Evolutionary conservation across 495 filamentous ascomycete genomes (phyloP), one percentile per base, ranked within the genome.

Genomic region (Bacidia gigantensis): DNA sequence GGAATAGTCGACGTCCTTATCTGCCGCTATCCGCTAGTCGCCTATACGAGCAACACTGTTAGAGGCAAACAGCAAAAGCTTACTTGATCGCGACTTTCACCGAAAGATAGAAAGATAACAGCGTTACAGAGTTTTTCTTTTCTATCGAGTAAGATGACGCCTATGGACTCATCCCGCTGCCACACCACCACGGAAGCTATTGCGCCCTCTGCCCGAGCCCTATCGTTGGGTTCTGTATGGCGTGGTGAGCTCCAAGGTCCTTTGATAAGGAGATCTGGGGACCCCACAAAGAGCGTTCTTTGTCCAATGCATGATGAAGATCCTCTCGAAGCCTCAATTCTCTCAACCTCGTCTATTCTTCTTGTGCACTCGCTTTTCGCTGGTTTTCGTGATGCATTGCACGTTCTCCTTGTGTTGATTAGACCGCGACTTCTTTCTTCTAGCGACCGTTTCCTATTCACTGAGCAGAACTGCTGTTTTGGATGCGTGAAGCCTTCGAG

Each of bases 131-230:
- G 2, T 12, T 3, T 29, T 22, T 50, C 45, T 22, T 50, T 55
- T 12, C 46, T 25, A 50, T 55, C 46, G 52, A 55, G 52, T 55
- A 55, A 55, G 26, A 44, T 17, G 46, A 39, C 17, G 11, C 10
- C 23, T 3, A 42, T 40, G 41, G 7, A 35, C 29, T 35, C 41
- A 44, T 9, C 20, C 20, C 5, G 50, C 21, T 46, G 44, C 39
- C 50, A 25, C 22, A 35, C 5, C 7, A 5, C 29, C 14, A 5
- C 17, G 3, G 10, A 46, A 32, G 24, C 50, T 9, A 35, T 35
- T 5, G 5, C 29, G 50, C 17, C 50, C 40, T 45, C 20, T 14
- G 17, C 47, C 32, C n/a, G 3, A 26, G n/a, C 47, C 46, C 26
- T 49, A 32, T 32, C 46, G 9, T 38, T 39, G 47, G 47, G 25